phyloP scores from a whole-genome alignment of 805 yeast species.

The Ogataea dorogensis region DNA sequence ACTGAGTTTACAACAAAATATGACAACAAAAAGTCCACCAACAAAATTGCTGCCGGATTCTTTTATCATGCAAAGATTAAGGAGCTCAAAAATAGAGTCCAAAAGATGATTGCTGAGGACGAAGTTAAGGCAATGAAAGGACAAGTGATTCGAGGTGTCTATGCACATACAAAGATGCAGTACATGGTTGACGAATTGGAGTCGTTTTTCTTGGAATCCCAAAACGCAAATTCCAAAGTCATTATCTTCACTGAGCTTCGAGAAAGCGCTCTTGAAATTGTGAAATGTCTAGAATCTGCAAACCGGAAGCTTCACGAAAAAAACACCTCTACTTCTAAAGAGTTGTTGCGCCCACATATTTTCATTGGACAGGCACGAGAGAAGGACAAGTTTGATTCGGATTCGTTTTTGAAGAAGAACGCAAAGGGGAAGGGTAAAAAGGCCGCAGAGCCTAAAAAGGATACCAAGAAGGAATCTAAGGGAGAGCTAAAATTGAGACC shows the following conservation, averaged over 20 bases:
- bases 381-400: slow-evolving; percentile 66
- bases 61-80: slow-evolving; percentile 51
- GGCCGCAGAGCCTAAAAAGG: slow-evolving; percentile 32
- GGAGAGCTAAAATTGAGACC: slow-evolving; percentile 35
- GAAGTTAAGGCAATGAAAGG: slow-evolving; percentile 21
- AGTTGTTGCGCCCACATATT: slow-evolving; percentile 63
- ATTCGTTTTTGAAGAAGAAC: slow-evolving; percentile 42
- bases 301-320: slow-evolving; percentile 17
- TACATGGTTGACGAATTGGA: slow-evolving; percentile 55
- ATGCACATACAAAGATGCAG: slow-evolving; percentile 73
- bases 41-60: slow-evolving; percentile 60
- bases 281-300: slow-evolving; percentile 54
- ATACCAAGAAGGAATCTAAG: slow-evolving; percentile 23
- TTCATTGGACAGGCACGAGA: slow-evolving; percentile 91
- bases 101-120: slow-evolving; percentile 37
- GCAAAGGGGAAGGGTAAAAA: slow-evolving; percentile 39
- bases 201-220: slow-evolving; percentile 47
- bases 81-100: slow-evolving; percentile 44
- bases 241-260: slow-evolving; percentile 87
- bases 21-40: slow-evolving; percentile 56
- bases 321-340: slow-evolving; percentile 29
- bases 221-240: slow-evolving; percentile 58
- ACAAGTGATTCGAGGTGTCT: slow-evolving; percentile 29
- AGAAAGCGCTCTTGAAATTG: slow-evolving; percentile 87
- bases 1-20: slow-evolving; percentile 58